Evolutionary conservation across 371 early-diverging fungal genomes (phyloP), one percentile per base, ranked within the genome.

Genomic region (Entomophthora muscae): DNA sequence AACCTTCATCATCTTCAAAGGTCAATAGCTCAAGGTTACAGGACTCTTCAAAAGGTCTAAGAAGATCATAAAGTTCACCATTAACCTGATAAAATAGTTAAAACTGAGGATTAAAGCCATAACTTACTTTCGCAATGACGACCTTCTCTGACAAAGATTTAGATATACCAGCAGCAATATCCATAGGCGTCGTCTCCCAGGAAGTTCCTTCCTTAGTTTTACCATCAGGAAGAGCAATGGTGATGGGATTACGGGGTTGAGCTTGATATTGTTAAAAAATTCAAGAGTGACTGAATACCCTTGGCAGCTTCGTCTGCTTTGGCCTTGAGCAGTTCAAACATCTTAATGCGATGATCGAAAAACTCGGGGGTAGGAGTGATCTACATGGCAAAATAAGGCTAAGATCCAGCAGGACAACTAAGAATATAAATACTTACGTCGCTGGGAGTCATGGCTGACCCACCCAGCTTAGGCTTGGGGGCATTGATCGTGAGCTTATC

Each of bases 171-270:
- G 78, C 78, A 22, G 97, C 98, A 73, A 98, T 86, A 51, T 87
- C 87, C 79, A 96, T 75, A n/a, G 98, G 98, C 17, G 91, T 88
- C 27, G 98, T 98, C 73, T 95, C 95, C 90, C 90, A 98, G n/a
- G 97, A 76, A 32, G 69, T 83, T 56, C 91, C 98, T 65, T 88
- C 88, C 66, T 86, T 83, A 60, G 70, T 73, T 32, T 82, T 75
- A 53, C 93, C 96, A 69, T 96, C 93, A 42, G 93, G 92, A 42
- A 98, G 80, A 51, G 92, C 90, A 66, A 98, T 79, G 53, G 78
- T 81, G 76, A 98, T 97, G 61, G 83, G 75, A 62, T 78, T 85
- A 54, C 93, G 88, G 23, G 92, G 89, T 71, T 88, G 78, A 52
- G 79, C 90, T 90, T 31, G 28, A 61, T 30, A 24, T 64, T 51